Evolutionary conservation across 495 filamentous ascomycete species (phyloP).

Genomic region (Hamigera avellanea): DNA sequence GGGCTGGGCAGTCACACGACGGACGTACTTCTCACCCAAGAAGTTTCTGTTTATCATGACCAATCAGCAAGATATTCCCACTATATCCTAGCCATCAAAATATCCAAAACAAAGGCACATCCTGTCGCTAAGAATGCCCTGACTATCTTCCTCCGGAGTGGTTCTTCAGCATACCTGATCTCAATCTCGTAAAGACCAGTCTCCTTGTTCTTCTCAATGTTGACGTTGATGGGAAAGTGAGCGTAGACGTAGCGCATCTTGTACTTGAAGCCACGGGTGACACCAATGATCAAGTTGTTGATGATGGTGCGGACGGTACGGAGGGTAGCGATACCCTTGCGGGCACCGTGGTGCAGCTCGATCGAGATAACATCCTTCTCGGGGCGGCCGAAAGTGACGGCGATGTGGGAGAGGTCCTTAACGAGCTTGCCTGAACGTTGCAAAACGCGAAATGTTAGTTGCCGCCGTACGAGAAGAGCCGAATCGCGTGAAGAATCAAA

Average conservation of each 20-base stretch:
- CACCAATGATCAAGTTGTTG: constrained; percentile 95
- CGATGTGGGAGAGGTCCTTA: constrained; percentile 92
- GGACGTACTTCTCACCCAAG: constrained; percentile 98
- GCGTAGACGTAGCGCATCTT: constrained; percentile 99
- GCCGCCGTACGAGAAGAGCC: not conserved
- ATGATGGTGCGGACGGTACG: constrained; percentile 95
- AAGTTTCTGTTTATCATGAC: constrained; percentile 63
- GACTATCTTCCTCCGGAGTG: no score
- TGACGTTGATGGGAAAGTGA: constrained; percentile 99
- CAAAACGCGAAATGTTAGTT: constrained; percentile 9
- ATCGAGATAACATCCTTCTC: constrained; percentile 77
- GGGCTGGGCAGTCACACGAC: constrained; percentile 71
- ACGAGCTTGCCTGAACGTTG: constrained; percentile 62
- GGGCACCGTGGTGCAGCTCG: constrained; percentile 92
- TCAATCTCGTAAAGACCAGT: constrained; percentile 82
- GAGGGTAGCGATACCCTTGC: constrained; percentile 95
- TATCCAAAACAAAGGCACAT: no score
- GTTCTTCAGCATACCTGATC: constrained; percentile 68
- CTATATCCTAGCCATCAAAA: no score
- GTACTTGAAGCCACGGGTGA: constrained; percentile 98
- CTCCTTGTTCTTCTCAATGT: constrained; percentile 92
- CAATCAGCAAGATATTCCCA: constrained; percentile 9
- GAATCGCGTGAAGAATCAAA: not conserved
- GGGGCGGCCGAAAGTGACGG: constrained; percentile 85
- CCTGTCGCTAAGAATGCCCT: no score